Evolutionary conservation across 2,329 filamentous ascomycete genomes (phyloP), one percentile per base, ranked within the genome.

Genomic region (Penicillium brasilianum): DNA sequence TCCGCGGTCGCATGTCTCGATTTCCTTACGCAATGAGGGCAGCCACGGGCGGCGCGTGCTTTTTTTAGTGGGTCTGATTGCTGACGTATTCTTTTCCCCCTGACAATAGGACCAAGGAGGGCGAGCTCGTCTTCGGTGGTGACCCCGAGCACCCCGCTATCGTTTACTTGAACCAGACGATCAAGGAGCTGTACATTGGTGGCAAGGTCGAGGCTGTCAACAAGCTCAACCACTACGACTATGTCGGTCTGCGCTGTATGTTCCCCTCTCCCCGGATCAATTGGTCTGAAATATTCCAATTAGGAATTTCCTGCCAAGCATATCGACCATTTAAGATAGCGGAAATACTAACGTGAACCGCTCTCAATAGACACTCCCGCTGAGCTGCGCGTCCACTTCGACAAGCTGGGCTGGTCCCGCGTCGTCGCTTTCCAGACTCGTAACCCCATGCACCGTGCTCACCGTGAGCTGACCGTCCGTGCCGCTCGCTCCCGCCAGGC

Each of bases 391-490:
- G 84, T 92, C 67, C 94, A 98, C 85, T 99, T 99, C 77, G 95
- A 98, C 86, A 99, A 99, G 87, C 92, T 99, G 72, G 95, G 95
- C 82, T 99, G 95, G 95, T 89, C 91, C 80, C 90, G 90, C 79
- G 94, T 99, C 71, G 95, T 99, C 67, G 95, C 95, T 75, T 99
- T 99, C 90, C 95, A 99, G 86, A 99, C 95, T 68, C 85, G 93
- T 79, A 99, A 99, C 83, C 95, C 95, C 71, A 99, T 99, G 95
- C 95, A 99, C 85, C 91, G 95, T 74, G 95, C 95, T 78, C 95
- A 99, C 82, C 88, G 95, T 81, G 95, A 99, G 84, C 84, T 99
- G 80, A 99, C 95, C 61, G 95, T 99, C 75, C 93, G 95, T 74
- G 95, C 95, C 69, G 95, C 95, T 68, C 94, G 95, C 73, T 91